Base-by-base conservation (phyloP, 176 grass and related monocot genomes). In the Bromus sterilis region DNA sequence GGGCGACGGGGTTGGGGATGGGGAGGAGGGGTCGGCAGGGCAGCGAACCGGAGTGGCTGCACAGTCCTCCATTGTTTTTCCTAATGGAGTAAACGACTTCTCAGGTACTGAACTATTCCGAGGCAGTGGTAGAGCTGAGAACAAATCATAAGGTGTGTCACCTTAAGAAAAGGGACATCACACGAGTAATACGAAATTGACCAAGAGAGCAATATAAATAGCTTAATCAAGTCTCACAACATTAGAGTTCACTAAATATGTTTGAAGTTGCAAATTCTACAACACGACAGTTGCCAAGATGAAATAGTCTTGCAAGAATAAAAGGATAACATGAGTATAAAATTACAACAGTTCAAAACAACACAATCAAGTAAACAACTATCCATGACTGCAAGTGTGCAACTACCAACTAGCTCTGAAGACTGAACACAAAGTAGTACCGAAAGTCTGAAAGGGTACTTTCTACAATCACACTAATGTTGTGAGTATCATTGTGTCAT, bases 1-100 rank as follows among this genome's bases (percentile, higher is more conserved):
- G 13, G 88, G 75, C 9, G 83, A 87, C 5, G 78, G 56, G 6
- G 62, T 81, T 42, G 53, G 63, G 2, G 89, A 88, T 5, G 68
- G 24, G 5, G 81, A 44, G 16, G 75, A 12, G 4, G 61, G 21
- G 26, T 48, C 75, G 37, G 48, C 41, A 68, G 43, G 56, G 24
- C 65, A 56, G 20, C 57, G 77, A 33, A 56, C 37, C 11, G 86
- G 57, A 48, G 86, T 90, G 25, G 66, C 56, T 23, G 25, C 36
- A n/a, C 33, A 43, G 37, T 10, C 29, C 36, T 85, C 84, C 84
- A 85, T 74, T 13, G 66, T 32, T 42, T 21, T 56, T 21, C 11
- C 68, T 29, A 25, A 53, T 53, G 49, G 49, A 53, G 49, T 53
- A n/a, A 53, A 53, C 7, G 49, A 53, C 49, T 53, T 53, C 49